Base-by-base conservation (phyloP, 345 rosid genomes). In the Camelina hispida region DNA sequence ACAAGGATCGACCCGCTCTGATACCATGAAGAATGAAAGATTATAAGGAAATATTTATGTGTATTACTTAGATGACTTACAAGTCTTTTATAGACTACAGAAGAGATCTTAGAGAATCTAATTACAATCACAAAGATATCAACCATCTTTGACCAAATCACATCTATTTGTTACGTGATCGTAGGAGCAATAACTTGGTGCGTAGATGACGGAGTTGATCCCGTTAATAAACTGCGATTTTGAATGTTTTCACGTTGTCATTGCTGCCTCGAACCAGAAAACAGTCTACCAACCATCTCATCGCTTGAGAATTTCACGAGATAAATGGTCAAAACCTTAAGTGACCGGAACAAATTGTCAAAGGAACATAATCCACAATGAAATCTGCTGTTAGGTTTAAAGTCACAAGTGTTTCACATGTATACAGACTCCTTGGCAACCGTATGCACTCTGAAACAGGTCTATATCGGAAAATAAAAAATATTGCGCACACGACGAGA, bases 381-480 rank as follows among this genome's bases (percentile, higher is more conserved):
- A 62, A 1, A 1, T 7, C 38, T 32, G n/a, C 0, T 4, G 2
- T 0, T 12, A 71, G 59, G 18, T 0, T 0, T 61, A 72, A 61
- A 14, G 4, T 4, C 16, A 35, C 68, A 60, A 72, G 58, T n/a
- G 68, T 47, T 30, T 25, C 37, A 23, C 61, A 67, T 37, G 62
- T 68, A 37, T 12, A 73, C 30, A 73, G 17, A 14, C 46, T 54
- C 54, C 34, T 5, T 30, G 71, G 77, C 9, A 64, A 64, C 64
- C 28, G 28, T 53, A 64, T 9, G 25, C 46, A 18, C 13, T 0
- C 4, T 5, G 5, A 34, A 13, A 3, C 2, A 16, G 25, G 40
- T 17, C 0, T 35, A 20, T 23, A 1, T 6, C 9, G 37, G 6
- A 0, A 1, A 0, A 50, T 9, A 0, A 1, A 2, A 42, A 73